Base-by-base conservation (phyloP, 2,329 filamentous ascomycete species). In the Aspergillus sp. region DNA sequence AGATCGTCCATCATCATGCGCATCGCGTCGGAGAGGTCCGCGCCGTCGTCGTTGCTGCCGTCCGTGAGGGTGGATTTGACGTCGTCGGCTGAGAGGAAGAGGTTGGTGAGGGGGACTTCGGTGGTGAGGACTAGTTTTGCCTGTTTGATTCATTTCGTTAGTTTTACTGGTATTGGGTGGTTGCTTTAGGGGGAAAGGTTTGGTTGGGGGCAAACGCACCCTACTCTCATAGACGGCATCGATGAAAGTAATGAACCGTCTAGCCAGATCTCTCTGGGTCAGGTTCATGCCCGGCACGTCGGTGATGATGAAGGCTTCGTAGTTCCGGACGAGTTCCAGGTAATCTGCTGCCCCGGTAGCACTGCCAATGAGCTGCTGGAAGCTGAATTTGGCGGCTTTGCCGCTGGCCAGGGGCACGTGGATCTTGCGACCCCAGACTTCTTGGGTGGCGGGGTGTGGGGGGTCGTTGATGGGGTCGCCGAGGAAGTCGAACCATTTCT, bases 101-200 rank as follows among this genome's bases (percentile, higher is more conserved):
- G 86, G 73, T 96, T 89, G 7, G 87, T 87, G 2, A 99, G 81
- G 0, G 94, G 92, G 52, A 93, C 91, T 43, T 89, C 92, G 3
- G 91, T 93, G 0, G 95, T 99, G 58, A 99, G 85, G 15, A 98
- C 94, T 7, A 99, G 85, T 79, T 97, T 98, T n/a, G 92, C 93
- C 76, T 94, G 86, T 28, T 28, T 28, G n/a, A 30, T 49, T 15
- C 1, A 6, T 36, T 2, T 12, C 1, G 32, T 36, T 36, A 36
- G 32, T 36, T 13, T 5, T 28, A 28, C 1, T 47, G 10, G 48
- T 15, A 36, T 28, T 55, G 28, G 28, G 28, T 4, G 25, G 5
- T 36, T 36, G 32, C n/a, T 36, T 36, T 28, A 2, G 7, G 25
- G 25, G 32, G 3, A 23, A 9, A 36, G 2, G 15, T 15, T 19